Conservation (phyloP, 208 protist species). For the Crithidia fasciculata region DNA sequence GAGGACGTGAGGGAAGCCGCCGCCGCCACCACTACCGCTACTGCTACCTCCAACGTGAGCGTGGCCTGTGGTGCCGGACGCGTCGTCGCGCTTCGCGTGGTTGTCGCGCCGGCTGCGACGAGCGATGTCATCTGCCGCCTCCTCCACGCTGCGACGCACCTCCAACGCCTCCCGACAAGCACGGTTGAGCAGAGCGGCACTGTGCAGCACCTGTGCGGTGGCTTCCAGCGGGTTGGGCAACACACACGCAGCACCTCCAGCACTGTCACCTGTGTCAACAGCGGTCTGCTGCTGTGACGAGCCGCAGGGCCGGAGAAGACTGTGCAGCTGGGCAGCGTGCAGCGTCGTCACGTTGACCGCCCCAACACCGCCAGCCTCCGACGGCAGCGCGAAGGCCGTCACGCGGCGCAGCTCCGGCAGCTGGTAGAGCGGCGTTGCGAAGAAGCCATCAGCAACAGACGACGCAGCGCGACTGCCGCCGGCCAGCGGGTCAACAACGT, state of each 20-base stretch:
- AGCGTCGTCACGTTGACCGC: slow-evolving; percentile 27
- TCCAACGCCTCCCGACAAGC: slow-evolving; percentile 19
- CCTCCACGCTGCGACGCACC: not conserved
- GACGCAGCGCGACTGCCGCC: not conserved
- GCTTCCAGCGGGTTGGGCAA: slow-evolving; percentile 21
- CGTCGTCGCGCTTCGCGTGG: not conserved
- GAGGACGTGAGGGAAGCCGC: slow-evolving; percentile 23
- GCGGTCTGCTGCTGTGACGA: slow-evolving; percentile 7
- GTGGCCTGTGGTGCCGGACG: not conserved
- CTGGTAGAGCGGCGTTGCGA: slow-evolving; percentile 28
- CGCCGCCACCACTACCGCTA: not conserved
- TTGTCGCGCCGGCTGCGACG: slow-evolving; percentile 7
- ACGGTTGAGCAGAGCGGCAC: slow-evolving; percentile 25
- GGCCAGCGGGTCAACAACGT: slow-evolving; percentile 10
- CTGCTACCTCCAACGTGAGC: not conserved
- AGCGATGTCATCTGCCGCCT: not conserved
- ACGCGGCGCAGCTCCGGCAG: slow-evolving; percentile 46
- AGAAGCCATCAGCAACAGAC: slow-evolving; percentile 3
- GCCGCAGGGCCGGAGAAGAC: slow-evolving; percentile 26
- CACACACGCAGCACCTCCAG: not conserved
- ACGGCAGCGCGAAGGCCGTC: slow-evolving; percentile 25
- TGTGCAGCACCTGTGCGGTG: slow-evolving; percentile 22
- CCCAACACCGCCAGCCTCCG: slow-evolving; percentile 18
- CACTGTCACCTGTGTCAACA: not conserved
- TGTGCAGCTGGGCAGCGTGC: slow-evolving; percentile 27